These are phyloP conservation scores for Mycena vitilis DNA, from an alignment of 768 basidiomycete species.

Conservation along the genomic window DNA sequence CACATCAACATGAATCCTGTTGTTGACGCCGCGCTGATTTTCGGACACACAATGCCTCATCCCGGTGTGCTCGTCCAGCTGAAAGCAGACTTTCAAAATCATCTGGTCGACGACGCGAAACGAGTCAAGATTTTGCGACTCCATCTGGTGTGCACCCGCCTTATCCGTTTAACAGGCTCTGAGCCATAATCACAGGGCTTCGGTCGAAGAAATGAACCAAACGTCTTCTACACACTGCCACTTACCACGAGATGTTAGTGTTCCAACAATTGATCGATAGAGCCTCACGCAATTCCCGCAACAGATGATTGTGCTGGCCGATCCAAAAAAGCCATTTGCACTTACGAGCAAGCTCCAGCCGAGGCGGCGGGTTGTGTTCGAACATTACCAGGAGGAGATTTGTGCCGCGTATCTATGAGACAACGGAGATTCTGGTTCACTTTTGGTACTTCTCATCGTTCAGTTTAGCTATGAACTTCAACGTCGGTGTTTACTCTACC, in stretches of 20 bases:
- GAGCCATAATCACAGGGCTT: neutral
- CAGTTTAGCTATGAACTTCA: too few relatives aligned
- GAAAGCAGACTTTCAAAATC: neutral
- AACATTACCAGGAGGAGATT: constrained; percentile 9
- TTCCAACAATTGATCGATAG: neutral
- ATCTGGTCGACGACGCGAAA: neutral
- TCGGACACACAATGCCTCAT: neutral
- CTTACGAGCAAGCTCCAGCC: constrained; percentile 24
- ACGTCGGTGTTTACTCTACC: too few relatives aligned
- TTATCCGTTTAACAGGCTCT: neutral
- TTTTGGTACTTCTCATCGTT: too few relatives aligned
- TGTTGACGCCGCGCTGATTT: constrained; percentile 6
- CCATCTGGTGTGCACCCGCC: neutral
- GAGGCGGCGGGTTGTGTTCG: constrained; percentile 2
- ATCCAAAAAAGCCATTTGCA: constrained; percentile 9
- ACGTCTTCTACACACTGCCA: neutral
- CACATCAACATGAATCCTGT: constrained; percentile 8
- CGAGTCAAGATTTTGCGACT: neutral
- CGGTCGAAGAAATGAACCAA: neutral
- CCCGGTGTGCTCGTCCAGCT: constrained; percentile 18
- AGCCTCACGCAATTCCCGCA: neutral
- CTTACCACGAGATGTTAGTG: neutral
- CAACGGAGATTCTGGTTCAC: too few relatives aligned
- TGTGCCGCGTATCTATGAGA: constrained; percentile 1
- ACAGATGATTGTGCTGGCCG: constrained; percentile 12